Conservation (phyloP, 1,284 basidiomycete species). For the Marasmius tenuissimus region DNA sequence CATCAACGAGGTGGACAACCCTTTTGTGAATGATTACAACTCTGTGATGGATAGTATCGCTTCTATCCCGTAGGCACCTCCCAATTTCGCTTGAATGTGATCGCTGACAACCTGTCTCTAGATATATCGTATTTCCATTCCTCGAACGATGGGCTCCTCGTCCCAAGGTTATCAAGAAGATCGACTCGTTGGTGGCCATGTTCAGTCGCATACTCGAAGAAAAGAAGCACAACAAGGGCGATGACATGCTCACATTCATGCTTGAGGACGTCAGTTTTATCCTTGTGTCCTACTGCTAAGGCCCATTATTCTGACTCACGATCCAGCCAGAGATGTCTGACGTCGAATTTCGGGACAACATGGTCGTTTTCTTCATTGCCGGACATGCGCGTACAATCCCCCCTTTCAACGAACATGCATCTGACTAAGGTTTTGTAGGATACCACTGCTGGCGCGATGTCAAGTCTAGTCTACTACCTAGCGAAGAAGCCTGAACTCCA, state of each 20-base stretch:
- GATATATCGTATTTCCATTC: slow-evolving; percentile 28
- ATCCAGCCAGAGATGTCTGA: slow-evolving; percentile 22
- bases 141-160: slow-evolving; percentile 30
- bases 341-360: slow-evolving; percentile 29
- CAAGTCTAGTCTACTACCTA: slow-evolving; percentile 30
- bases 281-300: background rate
- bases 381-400: slow-evolving; percentile 25
- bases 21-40: slow-evolving; percentile 32
- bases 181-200: slow-evolving; percentile 24
- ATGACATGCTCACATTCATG: slow-evolving; percentile 33
- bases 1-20: slow-evolving; percentile 22
- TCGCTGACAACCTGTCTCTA: background rate
- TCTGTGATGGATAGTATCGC: slow-evolving; percentile 30
- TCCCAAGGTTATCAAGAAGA: slow-evolving; percentile 15
- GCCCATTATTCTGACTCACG: background rate
- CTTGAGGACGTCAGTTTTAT: slow-evolving; percentile 19
- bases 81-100: background rate
- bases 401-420: background rate
- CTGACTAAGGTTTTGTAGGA: slow-evolving; percentile 20
- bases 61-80: background rate
- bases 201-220: slow-evolving; percentile 22
- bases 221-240: slow-evolving; percentile 27
- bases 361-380: slow-evolving; percentile 33
- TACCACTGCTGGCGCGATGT: slow-evolving; percentile 31
- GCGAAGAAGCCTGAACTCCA: slow-evolving; percentile 29